Evolutionary conservation across 2,329 filamentous ascomycete genomes (phyloP).

Genomic region (Biscogniauxia marginata): DNA sequence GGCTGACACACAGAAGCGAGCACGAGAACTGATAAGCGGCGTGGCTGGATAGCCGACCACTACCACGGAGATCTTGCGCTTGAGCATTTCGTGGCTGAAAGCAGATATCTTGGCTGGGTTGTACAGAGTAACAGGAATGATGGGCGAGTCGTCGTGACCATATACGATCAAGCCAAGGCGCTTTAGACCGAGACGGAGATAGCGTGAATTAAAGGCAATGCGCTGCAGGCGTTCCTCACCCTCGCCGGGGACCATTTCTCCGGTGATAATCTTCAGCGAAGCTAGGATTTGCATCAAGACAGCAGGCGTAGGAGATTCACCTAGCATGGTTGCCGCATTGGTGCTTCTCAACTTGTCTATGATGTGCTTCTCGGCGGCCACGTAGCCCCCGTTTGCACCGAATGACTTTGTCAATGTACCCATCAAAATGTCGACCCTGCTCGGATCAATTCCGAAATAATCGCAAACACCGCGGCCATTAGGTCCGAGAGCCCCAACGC

Average conservation of each 20-base stretch:
- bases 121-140: slow-evolving; percentile 91
- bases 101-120: slow-evolving; percentile 99
- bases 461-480: slow-evolving; percentile 91
- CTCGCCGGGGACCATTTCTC: slow-evolving; percentile 84
- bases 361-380: slow-evolving; percentile 84
- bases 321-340: slow-evolving; percentile 83
- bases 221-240: slow-evolving; percentile 94
- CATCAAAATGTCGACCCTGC: slow-evolving; percentile 93
- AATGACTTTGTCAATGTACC: slow-evolving; percentile 98
- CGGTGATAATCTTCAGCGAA: slow-evolving; percentile 83
- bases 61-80: slow-evolving; percentile 95
- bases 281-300: slow-evolving; percentile 89
- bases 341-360: slow-evolving; percentile 87
- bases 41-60: slow-evolving; percentile 97
- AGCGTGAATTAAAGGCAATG: slow-evolving; percentile 96
- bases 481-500: slow-evolving; percentile 87
- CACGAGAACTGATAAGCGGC: slow-evolving; percentile 89
- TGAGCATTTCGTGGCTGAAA: slow-evolving; percentile 98
- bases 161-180: slow-evolving; percentile 95
- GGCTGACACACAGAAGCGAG: slow-evolving; percentile 91
- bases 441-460: slow-evolving; percentile 88
- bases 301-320: slow-evolving; percentile 82
- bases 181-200: slow-evolving; percentile 96
- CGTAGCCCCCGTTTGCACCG: slow-evolving; percentile 94
- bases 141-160: slow-evolving; percentile 96